Evolutionary conservation across 106 monocot species (phyloP), one percentile per base, ranked within the genome.

Genomic region (Alisma plantagoaquatica): DNA sequence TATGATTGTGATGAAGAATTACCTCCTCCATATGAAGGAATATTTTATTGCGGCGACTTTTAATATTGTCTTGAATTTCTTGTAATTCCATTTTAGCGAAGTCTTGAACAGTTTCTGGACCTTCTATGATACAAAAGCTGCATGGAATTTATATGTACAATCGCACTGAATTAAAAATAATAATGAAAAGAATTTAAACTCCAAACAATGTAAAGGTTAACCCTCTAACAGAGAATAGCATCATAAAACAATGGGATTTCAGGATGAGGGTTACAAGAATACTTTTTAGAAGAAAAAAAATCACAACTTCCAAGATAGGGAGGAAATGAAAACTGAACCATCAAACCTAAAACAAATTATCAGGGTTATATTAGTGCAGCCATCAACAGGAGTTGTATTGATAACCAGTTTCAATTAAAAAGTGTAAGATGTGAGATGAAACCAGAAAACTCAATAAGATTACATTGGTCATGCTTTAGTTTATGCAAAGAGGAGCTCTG

Each of bases 1-100:
- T n/a, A n/a, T n/a, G n/a, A n/a, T n/a, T n/a, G n/a, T 16, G 59
- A 65, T 16, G 31, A 38, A 5, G 24, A 42, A 50, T 35, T 21
- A 96, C 96, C 81, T 96, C 96, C 70, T 96, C 96, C 96, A 96
- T 96, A 53, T 81, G 96, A 65, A 89, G 66, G 70, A 96, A 96
- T 27, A 96, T 96, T 60, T 96, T 96, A 59, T 96, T 96, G 54
- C 96, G 53, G 5, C 96, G 72, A 56, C 96, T 89, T 62, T 57
- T 77, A 23, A 96, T 96, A 29, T 89, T 88, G 49, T 96, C 96
- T 66, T 84, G 88, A 70, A 96, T 96, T 66, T 96, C 96, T 50
- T 84, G 81, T 41, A 81, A 63, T 41, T 90, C 84, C 76, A 89
- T 68, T 43, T 83, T 83, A 38, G 72, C 79, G 59, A 89, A 88